Conservation (phyloP, 306 rosid genomes). For the Quercus suber region DNA sequence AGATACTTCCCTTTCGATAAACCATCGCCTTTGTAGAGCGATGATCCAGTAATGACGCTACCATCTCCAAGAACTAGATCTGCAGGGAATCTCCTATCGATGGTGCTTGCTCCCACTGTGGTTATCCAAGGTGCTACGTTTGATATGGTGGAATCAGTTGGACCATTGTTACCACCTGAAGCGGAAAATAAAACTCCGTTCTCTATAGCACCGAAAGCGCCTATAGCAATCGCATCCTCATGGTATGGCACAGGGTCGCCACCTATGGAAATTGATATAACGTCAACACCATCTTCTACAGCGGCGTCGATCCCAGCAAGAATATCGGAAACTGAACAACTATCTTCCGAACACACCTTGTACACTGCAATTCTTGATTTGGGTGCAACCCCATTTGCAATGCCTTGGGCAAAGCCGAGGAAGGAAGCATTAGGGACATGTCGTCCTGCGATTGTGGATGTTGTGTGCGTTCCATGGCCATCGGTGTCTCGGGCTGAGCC, state of each 20-base stretch:
- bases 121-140: conserved; percentile 27
- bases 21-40: neutral
- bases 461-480: conserved; percentile 31
- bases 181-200: conserved; percentile 20
- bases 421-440: conserved; percentile 6
- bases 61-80: conserved; percentile 20
- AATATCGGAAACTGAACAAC: neutral
- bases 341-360: neutral
- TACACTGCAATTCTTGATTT: conserved; percentile 16
- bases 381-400: conserved; percentile 15
- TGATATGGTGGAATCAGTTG: neutral
- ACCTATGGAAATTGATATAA: conserved; percentile 20
- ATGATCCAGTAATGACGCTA: conserved; percentile 5
- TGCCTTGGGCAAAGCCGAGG: conserved; percentile 11
- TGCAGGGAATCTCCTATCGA: conserved; percentile 18
- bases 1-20: neutral
- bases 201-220: neutral
- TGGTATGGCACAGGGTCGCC: neutral
- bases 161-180: conserved; percentile 10
- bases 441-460: conserved; percentile 20
- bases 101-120: conserved; percentile 23
- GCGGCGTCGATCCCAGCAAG: conserved; percentile 21
- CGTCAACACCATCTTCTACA: conserved; percentile 23
- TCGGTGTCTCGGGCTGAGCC: neutral
- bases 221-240: neutral